Base-by-base conservation (phyloP, 2,329 filamentous ascomycete species). In the Ceratocystis alfenasii region DNA sequence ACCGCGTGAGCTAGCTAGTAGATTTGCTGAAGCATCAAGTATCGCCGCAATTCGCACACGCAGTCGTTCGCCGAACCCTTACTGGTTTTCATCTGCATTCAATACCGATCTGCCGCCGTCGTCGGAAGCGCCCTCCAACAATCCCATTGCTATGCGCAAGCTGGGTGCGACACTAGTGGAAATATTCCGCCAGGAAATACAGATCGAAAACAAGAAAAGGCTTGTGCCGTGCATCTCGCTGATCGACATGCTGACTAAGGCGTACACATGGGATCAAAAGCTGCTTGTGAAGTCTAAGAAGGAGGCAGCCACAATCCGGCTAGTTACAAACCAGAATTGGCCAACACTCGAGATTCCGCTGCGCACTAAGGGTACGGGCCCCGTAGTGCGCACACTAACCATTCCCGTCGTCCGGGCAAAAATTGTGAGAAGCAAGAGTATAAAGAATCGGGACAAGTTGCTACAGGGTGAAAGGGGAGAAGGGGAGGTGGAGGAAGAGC, bases 161-260 rank as follows among this genome's bases (percentile, higher is more conserved):
- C 45, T 63, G 61, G 67, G 60, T 33, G 62, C 64, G 48, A 59
- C 55, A 7, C 45, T 66, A 7, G 62, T 65, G 5, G 44, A 62
- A 20, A 22, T 67, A 33, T 48, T 62, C 46, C 64, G 64, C 25
- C n/a, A 28, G 15, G 41, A 55, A 8, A 45, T 41, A 15, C 44
- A 50, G 8, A 59, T 45, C 48, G 63, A 65, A 4, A 2, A 48
- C n/a, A 6, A 25, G 1, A 33, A 20, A 12, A 22, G 62, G 41
- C 62, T 53, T 53, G 33, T 30, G 17, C 66, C 65, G n/a, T 41
- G 30, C 22, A 15, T 60, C 17, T 45, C 63, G n/a, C 64, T 69
- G 6, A 41, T 63, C 5, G 64, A 48, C 10, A 41, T 36, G 41
- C 44, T 69, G 6, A 59, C 28, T 6, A 50, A 65, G 59, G 64